These are phyloP conservation scores for Ascochyta pisi DNA, from an alignment of 2,329 filamentous ascomycete genomes.

Conservation along the genomic window DNA sequence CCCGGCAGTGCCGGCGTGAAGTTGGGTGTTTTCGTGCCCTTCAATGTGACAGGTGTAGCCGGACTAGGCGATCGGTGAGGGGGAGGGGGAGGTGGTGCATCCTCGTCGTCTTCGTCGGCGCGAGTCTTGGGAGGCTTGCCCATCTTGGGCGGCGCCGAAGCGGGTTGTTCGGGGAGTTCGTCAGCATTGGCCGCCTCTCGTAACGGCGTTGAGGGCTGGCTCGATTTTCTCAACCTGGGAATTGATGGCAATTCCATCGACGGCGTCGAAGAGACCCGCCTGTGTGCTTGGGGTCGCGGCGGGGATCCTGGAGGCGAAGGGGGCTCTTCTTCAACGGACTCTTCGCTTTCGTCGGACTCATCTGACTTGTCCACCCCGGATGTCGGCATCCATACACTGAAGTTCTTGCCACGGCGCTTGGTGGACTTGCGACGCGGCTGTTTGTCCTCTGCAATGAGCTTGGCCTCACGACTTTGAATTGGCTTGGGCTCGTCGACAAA, in stretches of 20 bases:
- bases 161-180: slow-evolving; percentile 26
- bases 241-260: slow-evolving; percentile 55
- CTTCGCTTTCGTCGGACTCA: slow-evolving; percentile 42
- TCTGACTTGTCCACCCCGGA: slow-evolving; percentile 48
- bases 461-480: slow-evolving; percentile 10
- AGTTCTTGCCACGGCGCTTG: slow-evolving; percentile 50
- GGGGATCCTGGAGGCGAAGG: slow-evolving; percentile 33
- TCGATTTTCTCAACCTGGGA: slow-evolving; percentile 52
- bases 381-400: slow-evolving; percentile 58
- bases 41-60: slow-evolving; percentile 54
- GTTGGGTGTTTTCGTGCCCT: slow-evolving; percentile 53
- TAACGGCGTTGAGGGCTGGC: slow-evolving; percentile 47
- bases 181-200: slow-evolving; percentile 24
- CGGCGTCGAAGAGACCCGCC: slow-evolving; percentile 58
- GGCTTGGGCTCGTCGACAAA: slow-evolving; percentile 17
- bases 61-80: slow-evolving; percentile 62
- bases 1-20: slow-evolving; percentile 57
- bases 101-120: slow-evolving; percentile 30
- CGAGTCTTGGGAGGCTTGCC: slow-evolving; percentile 30
- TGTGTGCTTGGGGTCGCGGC: slow-evolving; percentile 49
- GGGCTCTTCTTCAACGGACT: slow-evolving; percentile 25
- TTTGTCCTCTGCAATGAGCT: slow-evolving; percentile 22
- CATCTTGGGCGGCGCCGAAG: slow-evolving; percentile 40
- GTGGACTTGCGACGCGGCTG: slow-evolving; percentile 41
- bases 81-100: slow-evolving; percentile 53